Evolutionary conservation across 2,329 filamentous ascomycete genomes (phyloP).

Genomic region (Calonectria montana): DNA sequence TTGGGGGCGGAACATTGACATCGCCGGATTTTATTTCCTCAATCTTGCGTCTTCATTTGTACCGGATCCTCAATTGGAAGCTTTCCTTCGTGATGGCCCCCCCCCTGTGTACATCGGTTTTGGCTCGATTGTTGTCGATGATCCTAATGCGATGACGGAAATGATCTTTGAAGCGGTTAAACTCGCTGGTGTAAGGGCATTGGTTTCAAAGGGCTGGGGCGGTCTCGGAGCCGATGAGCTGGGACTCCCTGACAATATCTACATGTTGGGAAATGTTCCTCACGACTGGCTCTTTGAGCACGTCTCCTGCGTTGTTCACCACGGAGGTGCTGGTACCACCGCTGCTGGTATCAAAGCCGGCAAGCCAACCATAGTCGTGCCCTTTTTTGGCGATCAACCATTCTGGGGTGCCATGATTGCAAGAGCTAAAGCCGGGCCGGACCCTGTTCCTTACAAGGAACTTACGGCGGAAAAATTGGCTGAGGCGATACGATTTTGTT

Average conservation of each 20-base stretch:
- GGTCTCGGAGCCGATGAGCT: constrained; percentile 80
- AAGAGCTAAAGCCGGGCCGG: constrained; percentile 77
- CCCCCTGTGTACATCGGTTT: constrained; percentile 87
- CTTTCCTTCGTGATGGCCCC: constrained; percentile 75
- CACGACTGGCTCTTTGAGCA: constrained; percentile 91
- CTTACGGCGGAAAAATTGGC: constrained; percentile 75
- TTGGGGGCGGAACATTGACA: constrained; percentile 77
- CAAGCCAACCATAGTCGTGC: constrained; percentile 83
- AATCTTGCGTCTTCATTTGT: constrained; percentile 74
- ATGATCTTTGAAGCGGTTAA: constrained; percentile 79
- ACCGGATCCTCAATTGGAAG: constrained; percentile 72
- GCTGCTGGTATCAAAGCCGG: constrained; percentile 86
- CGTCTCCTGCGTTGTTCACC: constrained; percentile 86
- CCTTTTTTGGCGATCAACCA: constrained; percentile 88
- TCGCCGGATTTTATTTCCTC: constrained; percentile 83
- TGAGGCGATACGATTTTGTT: constrained; percentile 69
- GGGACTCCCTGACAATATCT: constrained; percentile 78
- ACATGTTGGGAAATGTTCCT: constrained; percentile 86
- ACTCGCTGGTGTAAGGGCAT: constrained; percentile 75
- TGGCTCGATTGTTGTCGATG: constrained; percentile 83
- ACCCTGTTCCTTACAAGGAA: constrained; percentile 75
- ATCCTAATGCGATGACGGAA: constrained; percentile 76
- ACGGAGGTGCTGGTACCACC: constrained; percentile 89
- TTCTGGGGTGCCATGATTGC: constrained; percentile 86
- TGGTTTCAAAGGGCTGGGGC: constrained; percentile 91